Evolutionary conservation across 306 rosid genomes (phyloP).

Genomic region (Senna siamea): DNA sequence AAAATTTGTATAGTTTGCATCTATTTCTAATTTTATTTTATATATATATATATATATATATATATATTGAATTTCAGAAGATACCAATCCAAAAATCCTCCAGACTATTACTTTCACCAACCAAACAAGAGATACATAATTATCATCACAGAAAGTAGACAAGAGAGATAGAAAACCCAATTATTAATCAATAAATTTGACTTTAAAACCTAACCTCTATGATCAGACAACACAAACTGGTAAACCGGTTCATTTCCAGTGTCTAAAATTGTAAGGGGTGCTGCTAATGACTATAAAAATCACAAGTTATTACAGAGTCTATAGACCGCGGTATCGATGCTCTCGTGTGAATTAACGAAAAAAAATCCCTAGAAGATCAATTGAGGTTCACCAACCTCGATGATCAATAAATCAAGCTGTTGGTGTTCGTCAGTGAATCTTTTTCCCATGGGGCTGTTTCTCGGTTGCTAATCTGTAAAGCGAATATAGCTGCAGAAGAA

Average conservation of each 20-base stretch:
- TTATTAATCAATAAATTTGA: not conserved
- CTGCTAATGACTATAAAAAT: not conserved
- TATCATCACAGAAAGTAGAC: too few relatives aligned
- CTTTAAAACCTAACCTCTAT: not conserved
- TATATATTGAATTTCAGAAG: too few relatives aligned
- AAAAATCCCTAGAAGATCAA: slow-evolving; percentile 16
- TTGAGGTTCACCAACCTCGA: slow-evolving; percentile 57
- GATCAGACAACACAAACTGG: slow-evolving; percentile 8
- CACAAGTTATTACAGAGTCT: not conserved
- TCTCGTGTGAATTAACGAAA: not conserved
- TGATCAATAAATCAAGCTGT: slow-evolving; percentile 14
- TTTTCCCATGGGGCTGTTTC: slow-evolving; percentile 47
- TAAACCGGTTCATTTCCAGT: slow-evolving; percentile 29
- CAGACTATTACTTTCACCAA: not conserved
- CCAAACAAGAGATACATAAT: not conserved
- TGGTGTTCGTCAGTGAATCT: slow-evolving; percentile 57
- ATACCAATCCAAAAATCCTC: not conserved
- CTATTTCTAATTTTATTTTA: too few relatives aligned
- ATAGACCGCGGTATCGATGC: not conserved
- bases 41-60: too few relatives aligned
- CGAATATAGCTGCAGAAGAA: slow-evolving; percentile 65
- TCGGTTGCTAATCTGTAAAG: slow-evolving; percentile 50
- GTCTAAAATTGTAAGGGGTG: not conserved
- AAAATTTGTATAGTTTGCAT: too few relatives aligned
- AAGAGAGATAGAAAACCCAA: not conserved